Conservation (phyloP, 805 yeast genomes). For the Priceomyces fermenticarens region DNA sequence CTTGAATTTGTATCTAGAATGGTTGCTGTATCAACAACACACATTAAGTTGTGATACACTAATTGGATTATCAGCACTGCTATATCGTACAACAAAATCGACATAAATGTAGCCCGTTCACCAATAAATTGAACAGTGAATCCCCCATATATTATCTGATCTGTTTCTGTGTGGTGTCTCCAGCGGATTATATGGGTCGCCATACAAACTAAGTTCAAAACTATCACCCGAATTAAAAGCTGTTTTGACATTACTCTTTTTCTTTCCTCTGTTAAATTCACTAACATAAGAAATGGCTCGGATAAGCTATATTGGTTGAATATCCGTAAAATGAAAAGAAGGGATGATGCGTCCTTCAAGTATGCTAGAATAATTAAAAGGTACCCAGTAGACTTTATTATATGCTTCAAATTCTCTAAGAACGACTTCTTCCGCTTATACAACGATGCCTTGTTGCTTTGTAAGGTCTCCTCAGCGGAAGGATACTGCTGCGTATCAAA, state of each 20-base stretch:
- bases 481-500: constrained; percentile 31
- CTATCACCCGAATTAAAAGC: constrained; percentile 21
- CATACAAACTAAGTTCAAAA: constrained; percentile 20
- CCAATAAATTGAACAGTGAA: constrained; percentile 38
- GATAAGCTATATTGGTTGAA: constrained; percentile 26
- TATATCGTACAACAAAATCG: constrained; percentile 25
- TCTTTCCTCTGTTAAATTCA: constrained; percentile 21
- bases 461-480: constrained; percentile 35
- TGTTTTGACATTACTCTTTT: constrained; percentile 25
- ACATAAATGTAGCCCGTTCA: constrained; percentile 27
- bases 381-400: constrained; percentile 33
- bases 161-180: constrained; percentile 11
- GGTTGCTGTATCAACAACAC: constrained; percentile 28
- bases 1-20: constrained; percentile 16
- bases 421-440: constrained; percentile 44
- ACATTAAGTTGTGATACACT: constrained; percentile 30
- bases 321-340: constrained; percentile 25
- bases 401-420: constrained; percentile 29
- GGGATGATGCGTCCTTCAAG: constrained; percentile 39
- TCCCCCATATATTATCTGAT: constrained; percentile 27
- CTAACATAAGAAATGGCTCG: constrained; percentile 24
- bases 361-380: constrained; percentile 35
- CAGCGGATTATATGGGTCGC: constrained; percentile 28
- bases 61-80: constrained; percentile 25
- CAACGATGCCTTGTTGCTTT: constrained; percentile 38